Evolutionary conservation across 495 filamentous ascomycete genomes (phyloP).

Genomic region (Massariosphaeria phaeospora): DNA sequence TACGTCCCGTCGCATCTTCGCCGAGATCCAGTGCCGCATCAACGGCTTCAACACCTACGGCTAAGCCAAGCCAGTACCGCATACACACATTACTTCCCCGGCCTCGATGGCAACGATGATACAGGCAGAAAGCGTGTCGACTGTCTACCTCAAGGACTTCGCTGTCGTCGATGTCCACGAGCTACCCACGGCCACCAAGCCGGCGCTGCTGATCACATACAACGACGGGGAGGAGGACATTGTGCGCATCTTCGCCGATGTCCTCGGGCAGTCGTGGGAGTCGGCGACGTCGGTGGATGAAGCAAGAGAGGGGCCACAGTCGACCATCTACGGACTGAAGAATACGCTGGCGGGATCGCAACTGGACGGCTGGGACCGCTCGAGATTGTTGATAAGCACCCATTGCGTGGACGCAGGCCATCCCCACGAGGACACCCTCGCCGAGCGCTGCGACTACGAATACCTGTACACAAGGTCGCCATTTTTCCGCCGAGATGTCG

Average conservation of each 20-base stretch:
- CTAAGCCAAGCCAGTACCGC: conserved; percentile 12
- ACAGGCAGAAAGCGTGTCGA: conserved; percentile 21
- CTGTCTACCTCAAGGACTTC: conserved; percentile 27
- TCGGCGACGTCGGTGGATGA: conserved; percentile 27
- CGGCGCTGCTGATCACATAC: conserved; percentile 38
- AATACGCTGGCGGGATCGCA: conserved; percentile 16
- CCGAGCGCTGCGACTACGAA: conserved; percentile 68
- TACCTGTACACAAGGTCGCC: conserved; percentile 69
- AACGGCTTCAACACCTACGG: conserved; percentile 38
- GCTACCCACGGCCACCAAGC: conserved; percentile 31
- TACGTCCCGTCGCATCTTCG: conserved; percentile 34
- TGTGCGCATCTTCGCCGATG: conserved; percentile 37
- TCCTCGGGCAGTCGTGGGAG: conserved; percentile 37
- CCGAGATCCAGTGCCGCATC: conserved; percentile 34
- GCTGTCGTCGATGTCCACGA: conserved; percentile 36
- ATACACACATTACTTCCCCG: background rate
- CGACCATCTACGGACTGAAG: conserved; percentile 34
- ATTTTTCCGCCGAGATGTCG: conserved; percentile 68
- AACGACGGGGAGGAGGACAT: conserved; percentile 37
- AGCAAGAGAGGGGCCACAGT: conserved; percentile 21
- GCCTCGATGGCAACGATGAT: conserved; percentile 34
- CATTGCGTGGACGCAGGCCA: conserved; percentile 68
- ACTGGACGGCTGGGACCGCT: conserved; percentile 19
- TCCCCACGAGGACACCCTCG: conserved; percentile 58
- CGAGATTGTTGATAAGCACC: conserved; percentile 56